Conservation (phyloP, 2,329 filamentous ascomycete species). For the Epichloe amarillans region DNA sequence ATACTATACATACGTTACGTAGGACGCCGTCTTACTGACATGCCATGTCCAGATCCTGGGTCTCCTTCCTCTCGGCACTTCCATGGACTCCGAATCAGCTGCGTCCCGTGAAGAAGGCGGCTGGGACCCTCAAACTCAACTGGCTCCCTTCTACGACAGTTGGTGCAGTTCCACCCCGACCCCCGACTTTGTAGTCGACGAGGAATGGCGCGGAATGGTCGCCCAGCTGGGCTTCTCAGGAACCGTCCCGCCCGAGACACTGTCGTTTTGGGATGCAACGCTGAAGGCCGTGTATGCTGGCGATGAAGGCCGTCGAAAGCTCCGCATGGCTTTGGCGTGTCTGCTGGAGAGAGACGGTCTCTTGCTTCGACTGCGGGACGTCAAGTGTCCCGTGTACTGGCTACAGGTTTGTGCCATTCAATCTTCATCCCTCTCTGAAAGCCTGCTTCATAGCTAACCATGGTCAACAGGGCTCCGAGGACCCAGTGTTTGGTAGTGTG, state of each 20-base stretch:
- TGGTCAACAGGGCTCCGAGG: conserved; percentile 27
- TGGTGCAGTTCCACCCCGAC: conserved; percentile 27
- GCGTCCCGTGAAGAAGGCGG: conserved; percentile 31
- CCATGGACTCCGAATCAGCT: conserved; percentile 38
- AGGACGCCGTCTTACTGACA: neutral
- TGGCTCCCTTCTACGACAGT: conserved; percentile 27
- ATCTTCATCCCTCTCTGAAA: neutral
- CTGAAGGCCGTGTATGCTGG: conserved; percentile 33
- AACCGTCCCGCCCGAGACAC: conserved; percentile 21
- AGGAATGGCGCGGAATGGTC: conserved; percentile 32
- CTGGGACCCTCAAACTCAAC: conserved; percentile 33
- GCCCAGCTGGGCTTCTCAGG: conserved; percentile 31
- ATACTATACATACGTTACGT: neutral
- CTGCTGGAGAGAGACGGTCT: conserved; percentile 35
- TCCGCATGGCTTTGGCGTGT: conserved; percentile 30
- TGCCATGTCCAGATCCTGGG: conserved; percentile 27
- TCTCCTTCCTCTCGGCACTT: conserved; percentile 34
- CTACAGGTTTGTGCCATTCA: conserved; percentile 26
- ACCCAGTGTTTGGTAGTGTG: conserved; percentile 27
- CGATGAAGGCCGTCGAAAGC: conserved; percentile 35
- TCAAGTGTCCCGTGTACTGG: conserved; percentile 40
- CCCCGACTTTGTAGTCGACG: conserved; percentile 33
- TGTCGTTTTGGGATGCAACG: conserved; percentile 32
- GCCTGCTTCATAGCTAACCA: neutral
- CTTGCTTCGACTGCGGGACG: conserved; percentile 28